phyloP scores from a whole-genome alignment of 768 basidiomycete genomes.

The Auriscalpium microsporum region DNA sequence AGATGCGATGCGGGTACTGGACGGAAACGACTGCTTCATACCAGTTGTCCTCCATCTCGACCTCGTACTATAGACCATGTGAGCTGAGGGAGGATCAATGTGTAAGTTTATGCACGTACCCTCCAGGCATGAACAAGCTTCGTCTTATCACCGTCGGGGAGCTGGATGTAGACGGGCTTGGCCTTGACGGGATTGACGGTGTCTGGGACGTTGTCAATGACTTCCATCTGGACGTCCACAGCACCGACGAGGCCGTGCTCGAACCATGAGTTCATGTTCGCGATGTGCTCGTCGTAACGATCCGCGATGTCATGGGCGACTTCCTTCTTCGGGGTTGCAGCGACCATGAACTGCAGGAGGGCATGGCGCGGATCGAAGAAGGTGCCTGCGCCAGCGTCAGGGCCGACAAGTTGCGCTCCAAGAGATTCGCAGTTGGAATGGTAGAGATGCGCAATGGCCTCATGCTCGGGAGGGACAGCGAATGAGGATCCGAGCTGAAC shows the following conservation, averaged over 20 bases:
- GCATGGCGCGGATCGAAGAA: slow-evolving; percentile 40
- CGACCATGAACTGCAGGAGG: slow-evolving; percentile 71
- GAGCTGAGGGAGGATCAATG: background rate
- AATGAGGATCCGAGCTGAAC: slow-evolving; percentile 24
- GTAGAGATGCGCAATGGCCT: slow-evolving; percentile 37
- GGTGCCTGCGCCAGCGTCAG: background rate
- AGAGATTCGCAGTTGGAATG: slow-evolving; percentile 44
- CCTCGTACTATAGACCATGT: slow-evolving; percentile 54
- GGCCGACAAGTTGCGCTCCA: too few relatives aligned
- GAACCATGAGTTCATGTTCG: slow-evolving; percentile 37
- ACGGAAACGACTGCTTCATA: slow-evolving; percentile 86
- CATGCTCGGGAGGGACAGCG: slow-evolving; percentile 11
- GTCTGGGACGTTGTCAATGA: slow-evolving; percentile 62
- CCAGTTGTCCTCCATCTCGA: slow-evolving; percentile 94
- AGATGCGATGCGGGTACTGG: slow-evolving; percentile 62
- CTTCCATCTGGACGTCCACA: slow-evolving; percentile 31
- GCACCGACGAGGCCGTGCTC: slow-evolving; percentile 38
- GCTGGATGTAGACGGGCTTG: slow-evolving; percentile 71
- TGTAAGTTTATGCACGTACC: slow-evolving; percentile 26
- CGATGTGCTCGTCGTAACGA: slow-evolving; percentile 42
- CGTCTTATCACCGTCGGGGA: slow-evolving; percentile 54
- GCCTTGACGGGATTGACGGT: slow-evolving; percentile 76
- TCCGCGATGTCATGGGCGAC: slow-evolving; percentile 41
- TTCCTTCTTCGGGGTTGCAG: slow-evolving; percentile 49
- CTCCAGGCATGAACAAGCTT: slow-evolving; percentile 78